These are phyloP conservation scores for Tricholoma sp. DNA, from an alignment of 768 basidiomycete genomes.

Conservation along the genomic window DNA sequence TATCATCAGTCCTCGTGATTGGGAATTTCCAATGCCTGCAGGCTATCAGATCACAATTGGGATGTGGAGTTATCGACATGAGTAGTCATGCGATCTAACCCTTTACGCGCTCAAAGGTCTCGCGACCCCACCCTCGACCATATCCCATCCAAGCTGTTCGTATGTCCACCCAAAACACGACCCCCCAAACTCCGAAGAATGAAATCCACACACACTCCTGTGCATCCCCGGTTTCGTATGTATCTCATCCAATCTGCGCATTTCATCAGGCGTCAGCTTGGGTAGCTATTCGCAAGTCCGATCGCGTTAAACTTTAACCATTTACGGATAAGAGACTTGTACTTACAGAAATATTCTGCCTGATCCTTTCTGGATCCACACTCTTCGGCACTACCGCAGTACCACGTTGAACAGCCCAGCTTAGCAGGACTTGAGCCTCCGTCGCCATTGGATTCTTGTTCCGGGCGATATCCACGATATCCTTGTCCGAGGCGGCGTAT, in stretches of 20 bases:
- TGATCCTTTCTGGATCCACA: conserved; percentile 34
- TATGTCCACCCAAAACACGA: conserved; percentile 34
- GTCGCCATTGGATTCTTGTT: conserved; percentile 20
- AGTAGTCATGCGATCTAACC: too few species aligned
- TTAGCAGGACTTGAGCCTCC: conserved; percentile 45
- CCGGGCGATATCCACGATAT: conserved; percentile 22
- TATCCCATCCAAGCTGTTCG: conserved; percentile 32
- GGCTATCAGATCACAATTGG: too few species aligned
- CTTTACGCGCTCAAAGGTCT: background rate
- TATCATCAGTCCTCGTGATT: too few species aligned
- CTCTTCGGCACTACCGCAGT: conserved; percentile 53
- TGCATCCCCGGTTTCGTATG: conserved; percentile 37
- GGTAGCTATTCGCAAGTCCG: conserved; percentile 24
- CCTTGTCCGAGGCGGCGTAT: conserved; percentile 16
- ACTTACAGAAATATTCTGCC: conserved; percentile 36
- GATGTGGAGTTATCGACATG: too few species aligned
- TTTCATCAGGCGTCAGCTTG: conserved; percentile 29
- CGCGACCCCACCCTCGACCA: conserved; percentile 22
- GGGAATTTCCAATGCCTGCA: too few species aligned
- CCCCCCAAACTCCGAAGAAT: conserved; percentile 23
- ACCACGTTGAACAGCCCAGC: conserved; percentile 52
- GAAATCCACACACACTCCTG: conserved; percentile 27
- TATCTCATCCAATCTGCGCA: conserved; percentile 31
- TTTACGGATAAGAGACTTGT: background rate
- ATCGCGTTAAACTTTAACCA: conserved; percentile 12